Evolutionary conservation across 2,329 filamentous ascomycete species (phyloP).

Genomic region (Aspergillus alliaceus): DNA sequence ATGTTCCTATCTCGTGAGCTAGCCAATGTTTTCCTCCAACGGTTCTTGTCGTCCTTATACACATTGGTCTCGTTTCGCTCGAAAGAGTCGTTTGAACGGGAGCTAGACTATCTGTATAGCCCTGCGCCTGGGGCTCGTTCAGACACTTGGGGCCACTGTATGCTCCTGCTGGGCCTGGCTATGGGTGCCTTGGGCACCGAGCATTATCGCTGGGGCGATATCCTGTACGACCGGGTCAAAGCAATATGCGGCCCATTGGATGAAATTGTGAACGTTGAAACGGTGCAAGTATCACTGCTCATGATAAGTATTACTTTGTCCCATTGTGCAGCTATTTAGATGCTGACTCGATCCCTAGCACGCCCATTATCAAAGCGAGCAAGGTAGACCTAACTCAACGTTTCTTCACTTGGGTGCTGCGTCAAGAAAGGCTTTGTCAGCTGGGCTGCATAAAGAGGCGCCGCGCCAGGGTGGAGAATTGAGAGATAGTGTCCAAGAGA

Average conservation of each 20-base stretch:
- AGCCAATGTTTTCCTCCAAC: constrained; percentile 40
- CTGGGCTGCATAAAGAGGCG: constrained; percentile 46
- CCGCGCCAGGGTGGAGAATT: constrained; percentile 31
- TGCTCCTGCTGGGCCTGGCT: constrained; percentile 40
- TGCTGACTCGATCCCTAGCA: constrained; percentile 23
- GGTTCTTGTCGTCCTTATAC: constrained; percentile 45
- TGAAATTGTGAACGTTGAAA: constrained; percentile 48
- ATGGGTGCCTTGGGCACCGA: constrained; percentile 40
- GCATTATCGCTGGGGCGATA: constrained; percentile 41
- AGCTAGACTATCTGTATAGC: constrained; percentile 38
- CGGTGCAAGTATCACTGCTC: constrained; percentile 44
- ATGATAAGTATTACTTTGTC: constrained; percentile 43
- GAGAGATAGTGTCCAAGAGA: constrained; percentile 36
- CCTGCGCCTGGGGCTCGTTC: constrained; percentile 30
- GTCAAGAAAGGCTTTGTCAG: constrained; percentile 44
- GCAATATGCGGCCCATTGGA: constrained; percentile 38
- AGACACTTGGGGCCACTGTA: constrained; percentile 38
- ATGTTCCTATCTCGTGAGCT: constrained; percentile 43
- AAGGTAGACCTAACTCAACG: constrained; percentile 45
- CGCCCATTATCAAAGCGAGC: constrained; percentile 48
- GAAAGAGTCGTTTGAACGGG: constrained; percentile 35
- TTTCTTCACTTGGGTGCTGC: constrained; percentile 45
- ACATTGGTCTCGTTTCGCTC: constrained; percentile 38
- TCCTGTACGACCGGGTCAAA: constrained; percentile 47
- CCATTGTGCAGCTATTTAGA: no score